Conservation (phyloP, 257 asterid species). For the Gentiana dahurica region DNA sequence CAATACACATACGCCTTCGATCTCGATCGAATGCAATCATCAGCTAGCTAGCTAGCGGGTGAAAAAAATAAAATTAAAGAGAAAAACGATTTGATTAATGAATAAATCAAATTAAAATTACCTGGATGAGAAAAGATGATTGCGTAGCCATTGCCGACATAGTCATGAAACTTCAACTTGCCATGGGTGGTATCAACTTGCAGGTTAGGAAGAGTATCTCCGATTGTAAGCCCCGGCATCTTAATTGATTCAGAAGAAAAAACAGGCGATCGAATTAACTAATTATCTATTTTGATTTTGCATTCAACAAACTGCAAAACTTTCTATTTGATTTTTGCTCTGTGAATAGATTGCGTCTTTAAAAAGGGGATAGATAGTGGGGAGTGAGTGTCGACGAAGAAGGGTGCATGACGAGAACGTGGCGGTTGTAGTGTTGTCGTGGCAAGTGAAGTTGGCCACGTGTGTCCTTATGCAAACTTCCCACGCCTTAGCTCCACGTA, state of each 20-base stretch:
- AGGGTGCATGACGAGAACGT: constrained; percentile 3
- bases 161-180: constrained; percentile 60
- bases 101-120: neutral
- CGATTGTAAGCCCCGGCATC: constrained; percentile 88
- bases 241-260: neutral
- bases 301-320: too few relatives aligned
- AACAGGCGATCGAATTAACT: too few relatives aligned
- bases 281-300: too few relatives aligned
- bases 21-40: too few relatives aligned
- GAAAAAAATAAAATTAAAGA: too few relatives aligned
- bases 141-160: constrained; percentile 39
- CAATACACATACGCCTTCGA: too few relatives aligned
- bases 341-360: neutral
- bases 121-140: constrained; percentile 88
- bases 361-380: constrained; percentile 7
- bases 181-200: constrained; percentile 81
- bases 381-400: constrained; percentile 17
- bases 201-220: constrained; percentile 66
- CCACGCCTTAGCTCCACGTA: too few relatives aligned
- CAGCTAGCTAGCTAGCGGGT: too few relatives aligned
- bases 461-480: too few relatives aligned
- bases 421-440: neutral
- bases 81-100: too few relatives aligned
- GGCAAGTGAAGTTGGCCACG: too few relatives aligned
- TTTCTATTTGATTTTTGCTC: neutral